Evolutionary conservation across 1,284 basidiomycete species (phyloP), one percentile per base, ranked within the genome.

Genomic region (Amylostereum areolatum): DNA sequence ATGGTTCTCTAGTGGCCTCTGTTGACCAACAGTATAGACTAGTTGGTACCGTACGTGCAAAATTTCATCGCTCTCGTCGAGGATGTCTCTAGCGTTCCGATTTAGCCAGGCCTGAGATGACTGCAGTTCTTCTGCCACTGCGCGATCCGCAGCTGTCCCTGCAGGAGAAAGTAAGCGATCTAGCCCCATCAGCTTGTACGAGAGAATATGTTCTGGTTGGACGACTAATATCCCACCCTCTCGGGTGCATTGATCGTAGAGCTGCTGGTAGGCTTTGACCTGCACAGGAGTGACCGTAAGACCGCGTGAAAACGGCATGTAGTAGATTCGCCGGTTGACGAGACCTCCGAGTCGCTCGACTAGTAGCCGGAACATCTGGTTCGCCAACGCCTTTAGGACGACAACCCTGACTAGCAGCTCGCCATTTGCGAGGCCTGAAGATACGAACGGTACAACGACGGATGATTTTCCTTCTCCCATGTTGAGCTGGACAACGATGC

Each of bases 401-500:
- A 79, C 57, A 6, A 80, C 68, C 8, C 78, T 66, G 4, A 72
- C 69, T 3, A 80, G 63, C 11, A 62, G 69, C 3, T 61, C 37
- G 1, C 71, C 66, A 54, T 78, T 59, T 0, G 79, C 71, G 3
- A 79, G 59, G 24, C 64, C 52, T 1, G 66, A 58, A 0, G 68
- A 62, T 24, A 67, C 62, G 12, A 79, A 61, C 1, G 78, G 77
- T 0, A 73, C 65, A 28, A 80, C 79, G 4, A 79, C 77, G 0
- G 75, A 74, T 1, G 77, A 72, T 52, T 80, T 80, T 3, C 79
- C 79, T 53, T 80, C 78, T 1, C 78, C 78, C 79, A 81, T 80
- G 42, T 80, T 79, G 18, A 81, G 68, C 48, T 81, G 78, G 31
- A 76, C 62, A 3, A 67, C 57, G 0, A 67, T 68, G 45, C 70